A percentile compares a stretch with the other conserved stretches of the same genome.
These are phyloP conservation scores for Pythium rishiriense DNA, from an alignment of 352 stramenopile genomes.

Conservation along the genomic window DNA sequence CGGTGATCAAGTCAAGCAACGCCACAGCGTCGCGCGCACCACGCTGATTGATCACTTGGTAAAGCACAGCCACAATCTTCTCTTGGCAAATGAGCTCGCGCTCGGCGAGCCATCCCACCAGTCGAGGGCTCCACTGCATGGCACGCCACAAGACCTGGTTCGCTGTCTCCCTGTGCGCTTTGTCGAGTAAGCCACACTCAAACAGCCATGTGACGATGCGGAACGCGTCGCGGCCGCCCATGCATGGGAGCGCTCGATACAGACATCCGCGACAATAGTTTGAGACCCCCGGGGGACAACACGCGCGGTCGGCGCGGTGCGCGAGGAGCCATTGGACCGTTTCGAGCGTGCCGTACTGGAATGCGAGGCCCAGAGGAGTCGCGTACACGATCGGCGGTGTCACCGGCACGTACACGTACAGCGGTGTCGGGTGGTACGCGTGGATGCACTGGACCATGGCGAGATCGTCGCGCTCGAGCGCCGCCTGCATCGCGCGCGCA, in stretches of 20 bases:
- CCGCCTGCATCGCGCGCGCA: conserved; percentile 5
- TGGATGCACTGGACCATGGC: not conserved
- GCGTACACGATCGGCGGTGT: not conserved
- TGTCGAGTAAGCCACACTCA: not conserved
- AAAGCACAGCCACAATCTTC: not conserved
- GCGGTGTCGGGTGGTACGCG: not conserved
- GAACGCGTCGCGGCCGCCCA: not conserved
- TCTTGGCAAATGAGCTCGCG: not conserved
- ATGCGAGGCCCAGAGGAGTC: not conserved
- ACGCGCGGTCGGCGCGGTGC: conserved; percentile 5
- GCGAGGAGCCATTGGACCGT: conserved; percentile 1
- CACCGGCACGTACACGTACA: not conserved
- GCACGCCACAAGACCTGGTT: not conserved
- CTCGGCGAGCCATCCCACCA: not conserved
- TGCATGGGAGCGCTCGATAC: not conserved
- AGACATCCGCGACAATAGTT: not conserved
- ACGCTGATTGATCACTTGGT: not conserved
- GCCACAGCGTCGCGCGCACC: not conserved
- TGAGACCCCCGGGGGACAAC: not conserved
- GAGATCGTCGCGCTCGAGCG: conserved; percentile 9
- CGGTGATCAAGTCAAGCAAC: not conserved
- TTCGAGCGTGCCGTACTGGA: conserved; percentile 1
- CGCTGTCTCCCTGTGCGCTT: not conserved
- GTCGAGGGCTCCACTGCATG: not conserved
- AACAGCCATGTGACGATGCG: not conserved